These are phyloP conservation scores for Gynochthodes officinalis DNA, from an alignment of 257 asterid genomes.

Conservation along the genomic window DNA sequence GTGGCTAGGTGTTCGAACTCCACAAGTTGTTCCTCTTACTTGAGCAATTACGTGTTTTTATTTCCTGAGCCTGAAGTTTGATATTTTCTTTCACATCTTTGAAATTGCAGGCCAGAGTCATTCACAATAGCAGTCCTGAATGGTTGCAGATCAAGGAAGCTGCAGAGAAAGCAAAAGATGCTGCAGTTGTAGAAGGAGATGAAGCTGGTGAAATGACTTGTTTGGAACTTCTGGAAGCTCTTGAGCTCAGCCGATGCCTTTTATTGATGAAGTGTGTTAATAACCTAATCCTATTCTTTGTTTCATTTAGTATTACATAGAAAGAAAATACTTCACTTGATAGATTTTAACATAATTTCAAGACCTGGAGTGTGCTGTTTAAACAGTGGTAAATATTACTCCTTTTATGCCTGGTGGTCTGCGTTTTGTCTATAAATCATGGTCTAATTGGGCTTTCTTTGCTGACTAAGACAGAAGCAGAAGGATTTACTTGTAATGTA, in stretches of 20 bases:
- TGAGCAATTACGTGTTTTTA: slow-evolving; percentile 23
- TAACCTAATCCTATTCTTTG: slow-evolving; percentile 8
- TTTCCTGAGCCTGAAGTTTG: slow-evolving; percentile 20
- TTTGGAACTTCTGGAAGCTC: slow-evolving; percentile 98
- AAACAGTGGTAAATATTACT: not conserved
- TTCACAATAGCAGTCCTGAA: slow-evolving; percentile 85
- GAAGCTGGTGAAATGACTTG: slow-evolving; percentile 92
- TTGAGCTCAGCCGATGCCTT: slow-evolving; percentile 98
- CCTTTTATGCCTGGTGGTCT: not conserved
- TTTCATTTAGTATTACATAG: not conserved
- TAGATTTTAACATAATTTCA: not conserved
- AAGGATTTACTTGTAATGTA: not conserved
- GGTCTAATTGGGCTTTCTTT: not conserved
- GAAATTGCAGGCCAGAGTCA: slow-evolving; percentile 73
- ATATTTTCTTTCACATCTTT: slow-evolving; percentile 3
- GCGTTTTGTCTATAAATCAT: not conserved
- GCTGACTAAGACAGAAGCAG: not conserved
- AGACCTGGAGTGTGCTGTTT: not conserved
- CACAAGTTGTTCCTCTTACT: slow-evolving; percentile 78
- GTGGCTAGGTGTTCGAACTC: slow-evolving; percentile 99
- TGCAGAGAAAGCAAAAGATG: slow-evolving; percentile 81
- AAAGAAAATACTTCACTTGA: not conserved
- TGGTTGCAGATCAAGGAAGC: slow-evolving; percentile 94
- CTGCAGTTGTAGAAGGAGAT: slow-evolving; percentile 70
- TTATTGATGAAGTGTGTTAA: slow-evolving; percentile 72